These are phyloP conservation scores for Lophium mytilinum DNA, from an alignment of 495 filamentous ascomycete species.

Conservation along the genomic window DNA sequence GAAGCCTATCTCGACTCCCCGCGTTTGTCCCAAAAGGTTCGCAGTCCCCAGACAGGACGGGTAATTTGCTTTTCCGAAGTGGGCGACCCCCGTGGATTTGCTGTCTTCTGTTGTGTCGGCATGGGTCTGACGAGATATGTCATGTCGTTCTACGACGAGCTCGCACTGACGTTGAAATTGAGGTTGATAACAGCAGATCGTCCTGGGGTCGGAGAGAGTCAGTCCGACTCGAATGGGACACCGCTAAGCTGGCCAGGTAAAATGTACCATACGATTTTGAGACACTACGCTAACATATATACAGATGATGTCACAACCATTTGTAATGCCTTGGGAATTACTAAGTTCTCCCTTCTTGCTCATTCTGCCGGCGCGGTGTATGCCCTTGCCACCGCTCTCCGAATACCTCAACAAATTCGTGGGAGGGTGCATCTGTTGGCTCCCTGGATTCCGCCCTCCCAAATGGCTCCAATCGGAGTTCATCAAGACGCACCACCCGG, in stretches of 20 bases:
- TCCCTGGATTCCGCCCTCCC: slow-evolving; percentile 97
- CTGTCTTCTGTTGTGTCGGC: slow-evolving; percentile 92
- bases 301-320: slow-evolving; percentile 91
- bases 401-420: slow-evolving; percentile 92
- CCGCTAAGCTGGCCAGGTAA: slow-evolving; percentile 91
- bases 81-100: slow-evolving; percentile 82
- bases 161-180: slow-evolving; percentile 80
- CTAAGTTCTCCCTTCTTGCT: slow-evolving; percentile 94
- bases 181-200: slow-evolving; percentile 90
- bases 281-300: slow-evolving; percentile 3
- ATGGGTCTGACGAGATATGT: slow-evolving; percentile 97
- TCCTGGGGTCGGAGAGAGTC: slow-evolving; percentile 89
- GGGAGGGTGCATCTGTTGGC: slow-evolving; percentile 92
- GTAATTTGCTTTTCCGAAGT: slow-evolving; percentile 95
- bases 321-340: slow-evolving; percentile 85
- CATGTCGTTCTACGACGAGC: slow-evolving; percentile 94
- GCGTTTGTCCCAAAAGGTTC: slow-evolving; percentile 76
- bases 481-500: slow-evolving; percentile 65
- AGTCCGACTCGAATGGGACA: slow-evolving; percentile 70
- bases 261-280: slow-evolving; percentile 28
- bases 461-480: slow-evolving; percentile 73
- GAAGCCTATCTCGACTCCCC: slow-evolving; percentile 76
- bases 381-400: slow-evolving; percentile 87
- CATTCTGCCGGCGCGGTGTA: slow-evolving; percentile 98
- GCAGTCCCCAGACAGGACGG: slow-evolving; percentile 75